Evolutionary conservation across 306 rosid genomes (phyloP).

Genomic region (Begonia loranthoides): DNA sequence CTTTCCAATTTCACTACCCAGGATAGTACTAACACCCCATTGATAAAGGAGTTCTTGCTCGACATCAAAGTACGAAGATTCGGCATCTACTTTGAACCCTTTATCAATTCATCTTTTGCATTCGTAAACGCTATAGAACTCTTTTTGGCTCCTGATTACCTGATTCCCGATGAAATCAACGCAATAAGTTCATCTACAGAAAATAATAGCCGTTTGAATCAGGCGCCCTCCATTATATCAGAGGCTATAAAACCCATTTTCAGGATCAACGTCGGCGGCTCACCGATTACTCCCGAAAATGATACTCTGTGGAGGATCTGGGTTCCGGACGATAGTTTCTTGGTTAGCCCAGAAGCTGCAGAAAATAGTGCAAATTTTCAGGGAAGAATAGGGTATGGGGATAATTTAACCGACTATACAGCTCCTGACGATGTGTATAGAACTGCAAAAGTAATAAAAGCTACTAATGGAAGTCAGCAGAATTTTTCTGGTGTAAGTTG

Average conservation of each 20-base stretch:
- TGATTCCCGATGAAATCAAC: background rate
- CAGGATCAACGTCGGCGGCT: constrained; percentile 4
- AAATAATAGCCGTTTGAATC: too few relatives aligned
- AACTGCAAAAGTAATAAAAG: background rate
- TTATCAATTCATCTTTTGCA: constrained; percentile 2
- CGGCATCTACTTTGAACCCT: constrained; percentile 4
- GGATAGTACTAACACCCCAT: background rate
- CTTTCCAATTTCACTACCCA: constrained; percentile 6
- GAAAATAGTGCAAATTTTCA: background rate
- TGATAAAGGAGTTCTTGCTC: constrained; percentile 5
- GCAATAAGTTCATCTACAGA: background rate
- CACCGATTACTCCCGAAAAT: background rate
- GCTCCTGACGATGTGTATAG: background rate
- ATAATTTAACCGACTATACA: background rate
- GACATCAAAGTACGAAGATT: background rate
- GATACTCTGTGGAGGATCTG: constrained; percentile 11
- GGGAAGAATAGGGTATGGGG: background rate
- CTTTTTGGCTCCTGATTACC: background rate
- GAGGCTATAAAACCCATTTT: background rate
- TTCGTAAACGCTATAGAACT: constrained; percentile 12
- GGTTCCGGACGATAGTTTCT: constrained; percentile 4
- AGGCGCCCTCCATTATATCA: background rate
- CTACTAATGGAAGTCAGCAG: background rate
- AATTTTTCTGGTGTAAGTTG: background rate
- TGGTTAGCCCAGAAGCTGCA: background rate